Conservation (phyloP, 352 stramenopile genomes). For the Globisporangium cylindrosporum region DNA sequence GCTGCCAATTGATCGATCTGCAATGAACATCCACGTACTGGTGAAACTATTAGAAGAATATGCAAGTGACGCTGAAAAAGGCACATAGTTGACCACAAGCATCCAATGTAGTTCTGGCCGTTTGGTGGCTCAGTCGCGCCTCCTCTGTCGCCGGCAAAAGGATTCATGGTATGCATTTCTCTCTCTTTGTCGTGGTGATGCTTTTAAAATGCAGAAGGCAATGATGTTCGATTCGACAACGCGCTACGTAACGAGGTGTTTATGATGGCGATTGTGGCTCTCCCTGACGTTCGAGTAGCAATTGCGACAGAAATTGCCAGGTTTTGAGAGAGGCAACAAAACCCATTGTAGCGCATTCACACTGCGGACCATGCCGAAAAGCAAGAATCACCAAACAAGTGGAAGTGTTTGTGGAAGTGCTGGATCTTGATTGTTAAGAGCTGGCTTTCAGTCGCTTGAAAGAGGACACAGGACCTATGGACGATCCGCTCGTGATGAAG, state of each 20-base stretch:
- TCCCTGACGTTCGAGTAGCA: too few relatives aligned
- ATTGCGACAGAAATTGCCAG: too few relatives aligned
- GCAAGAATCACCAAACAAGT: neutral
- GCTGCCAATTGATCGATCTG: neutral
- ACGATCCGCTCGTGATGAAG: neutral
- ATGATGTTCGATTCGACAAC: too few relatives aligned
- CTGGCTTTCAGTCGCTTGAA: neutral
- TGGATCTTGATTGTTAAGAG: neutral
- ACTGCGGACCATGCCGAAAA: neutral
- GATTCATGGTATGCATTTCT: neutral
- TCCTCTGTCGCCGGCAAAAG: too few relatives aligned
- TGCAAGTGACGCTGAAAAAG: too few relatives aligned
- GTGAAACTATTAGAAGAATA: neutral
- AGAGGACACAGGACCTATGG: neutral
- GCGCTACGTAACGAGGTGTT: too few relatives aligned
- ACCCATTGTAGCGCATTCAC: neutral
- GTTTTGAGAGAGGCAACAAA: neutral
- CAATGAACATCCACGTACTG: neutral
- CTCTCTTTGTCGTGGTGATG: too few relatives aligned
- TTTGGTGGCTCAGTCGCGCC: too few relatives aligned
- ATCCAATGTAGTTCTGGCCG: too few relatives aligned
- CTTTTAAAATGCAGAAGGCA: too few relatives aligned
- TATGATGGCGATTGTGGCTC: too few relatives aligned
- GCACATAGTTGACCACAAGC: too few relatives aligned
- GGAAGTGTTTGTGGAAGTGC: neutral